Evolutionary conservation across 2,329 filamentous ascomycete genomes (phyloP).

Genomic region (Epichloe festucae): DNA sequence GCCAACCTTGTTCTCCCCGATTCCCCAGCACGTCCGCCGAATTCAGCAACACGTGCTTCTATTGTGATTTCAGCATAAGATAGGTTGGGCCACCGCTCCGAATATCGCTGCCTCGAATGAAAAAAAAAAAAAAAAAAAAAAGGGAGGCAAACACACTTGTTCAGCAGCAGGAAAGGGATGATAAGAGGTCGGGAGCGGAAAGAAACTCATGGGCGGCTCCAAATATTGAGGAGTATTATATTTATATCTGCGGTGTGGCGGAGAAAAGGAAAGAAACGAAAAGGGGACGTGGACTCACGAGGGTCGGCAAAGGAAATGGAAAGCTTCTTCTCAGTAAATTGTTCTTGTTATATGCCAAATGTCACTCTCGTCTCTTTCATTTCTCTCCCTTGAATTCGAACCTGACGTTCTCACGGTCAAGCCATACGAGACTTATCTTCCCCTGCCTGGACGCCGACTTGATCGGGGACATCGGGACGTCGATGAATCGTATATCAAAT

Average conservation of each 20-base stretch:
- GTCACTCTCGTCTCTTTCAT: background rate
- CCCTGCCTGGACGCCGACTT: no score
- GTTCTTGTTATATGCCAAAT: constrained; percentile 1
- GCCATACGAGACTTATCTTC: no score
- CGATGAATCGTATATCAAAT: no score
- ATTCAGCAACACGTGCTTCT: no score
- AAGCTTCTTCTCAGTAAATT: background rate
- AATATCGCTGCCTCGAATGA: no score
- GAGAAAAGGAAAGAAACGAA: background rate
- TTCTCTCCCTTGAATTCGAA: background rate
- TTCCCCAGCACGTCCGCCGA: background rate
- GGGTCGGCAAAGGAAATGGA: background rate
- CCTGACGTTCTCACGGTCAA: no score
- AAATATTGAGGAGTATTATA: background rate
- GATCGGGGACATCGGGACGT: no score
- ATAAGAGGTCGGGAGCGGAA: background rate
- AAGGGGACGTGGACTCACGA: background rate
- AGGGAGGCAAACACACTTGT: no score
- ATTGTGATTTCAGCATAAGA: no score
- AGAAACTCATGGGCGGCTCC: background rate
- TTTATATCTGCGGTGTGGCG: background rate
- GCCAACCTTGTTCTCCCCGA: background rate
- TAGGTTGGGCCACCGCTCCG: no score
- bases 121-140: no score
- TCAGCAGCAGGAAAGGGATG: no score